Base-by-base conservation (phyloP, 352 stramenopile genomes). In the Phytophthora tentaculata region DNA sequence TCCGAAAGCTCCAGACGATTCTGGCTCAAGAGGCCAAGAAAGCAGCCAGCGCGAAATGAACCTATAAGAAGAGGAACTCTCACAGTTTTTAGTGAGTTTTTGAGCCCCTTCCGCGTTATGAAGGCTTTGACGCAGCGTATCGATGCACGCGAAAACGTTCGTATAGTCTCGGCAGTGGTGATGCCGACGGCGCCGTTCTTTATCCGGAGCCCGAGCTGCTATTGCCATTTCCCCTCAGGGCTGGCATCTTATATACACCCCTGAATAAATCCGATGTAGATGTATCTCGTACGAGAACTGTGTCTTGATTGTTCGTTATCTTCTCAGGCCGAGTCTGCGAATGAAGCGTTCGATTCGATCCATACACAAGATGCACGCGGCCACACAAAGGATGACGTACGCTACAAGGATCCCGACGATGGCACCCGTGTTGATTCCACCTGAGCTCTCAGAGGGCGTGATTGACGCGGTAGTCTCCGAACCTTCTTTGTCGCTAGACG, bases 1-100 rank as follows among this genome's bases (percentile, higher is more conserved):
- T 88, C 22, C 63, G 71, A 26, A 71, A 71, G 16, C 59, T 87
- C 22, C 76, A 85, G 49, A 24, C 47, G 60, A 74, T 83, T 48
- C 59, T 79, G 39, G 61, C 64, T 54, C 67, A 75, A 67, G 66
- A 75, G 17, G 58, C 64, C 20, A 71, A 69, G 52, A 69, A 69
- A 70, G 54, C 64, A 54, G 54, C 35, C 51, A 76, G 69, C 53
- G 59, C 57, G 48, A 70, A 71, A 70, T 73, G 63, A 76, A 73
- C 29, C 28, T 70, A 73, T 69, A 76, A 69, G 70, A 74, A 74
- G 61, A 64, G 37, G 56, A 54, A 70, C 45, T 50, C 41, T 37
- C 26, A 37, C 24, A 12, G 35, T 43, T 14, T 39, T 67, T 51
- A 20, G 41, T 39, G 54, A 60, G 53, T 55, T 37, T 50, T 56